Base-by-base conservation (phyloP, 192 early-diverging fungal species). In the Linnemannia zychae region DNA sequence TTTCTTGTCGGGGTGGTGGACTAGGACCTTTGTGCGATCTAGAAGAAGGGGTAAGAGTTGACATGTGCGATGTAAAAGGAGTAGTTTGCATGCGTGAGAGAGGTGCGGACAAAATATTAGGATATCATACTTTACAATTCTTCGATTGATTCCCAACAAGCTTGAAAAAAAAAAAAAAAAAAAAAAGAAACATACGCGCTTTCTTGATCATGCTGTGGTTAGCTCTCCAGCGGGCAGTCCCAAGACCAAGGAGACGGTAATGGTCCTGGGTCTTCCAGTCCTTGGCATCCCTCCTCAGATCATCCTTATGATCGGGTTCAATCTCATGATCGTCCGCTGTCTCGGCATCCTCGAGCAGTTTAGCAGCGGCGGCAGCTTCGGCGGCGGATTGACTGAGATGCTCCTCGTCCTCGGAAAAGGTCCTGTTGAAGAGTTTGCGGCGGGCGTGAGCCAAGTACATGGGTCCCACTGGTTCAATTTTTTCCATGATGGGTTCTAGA, bases 241-340 rank as follows among this genome's bases (percentile, higher is more conserved):
- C 91, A 36, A 97, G 76, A 4, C 96, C 96, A 2, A 97, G 86
- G 22, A 97, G 88, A 33, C 89, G 92, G 87, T 97, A 97, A 82
- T 96, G 95, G 73, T 97, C 96, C 87, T 97, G 96, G 15, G 88
- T 86, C 88, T 95, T 97, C 95, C 95, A 96, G 9, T 95, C 90
- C 73, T 89, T 84, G 12, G 96, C 95, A 75, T 96, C 92, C 31
- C 91, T 87, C 37, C 83, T 75, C 72, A 96, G 71, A 37, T 96
- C 87, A 40, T 88, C 84, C 47, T 90, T 80, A n/a, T 91, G 86
- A 78, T 95, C 95, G 9, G 87, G 86, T 79, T 95, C 94, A 40
- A 89, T 79, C n/a, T 92, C 90, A 60, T 87, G 76, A 1, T 89
- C 86, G 60, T 81, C 46, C 18, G 82, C 89, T 16, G 77, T 91